A percentile compares a stretch with the other conserved stretches of the same genome.
These are phyloP conservation scores for Chloromonas sp. DNA, from an alignment of 163 green algal genomes.

Conservation along the genomic window DNA sequence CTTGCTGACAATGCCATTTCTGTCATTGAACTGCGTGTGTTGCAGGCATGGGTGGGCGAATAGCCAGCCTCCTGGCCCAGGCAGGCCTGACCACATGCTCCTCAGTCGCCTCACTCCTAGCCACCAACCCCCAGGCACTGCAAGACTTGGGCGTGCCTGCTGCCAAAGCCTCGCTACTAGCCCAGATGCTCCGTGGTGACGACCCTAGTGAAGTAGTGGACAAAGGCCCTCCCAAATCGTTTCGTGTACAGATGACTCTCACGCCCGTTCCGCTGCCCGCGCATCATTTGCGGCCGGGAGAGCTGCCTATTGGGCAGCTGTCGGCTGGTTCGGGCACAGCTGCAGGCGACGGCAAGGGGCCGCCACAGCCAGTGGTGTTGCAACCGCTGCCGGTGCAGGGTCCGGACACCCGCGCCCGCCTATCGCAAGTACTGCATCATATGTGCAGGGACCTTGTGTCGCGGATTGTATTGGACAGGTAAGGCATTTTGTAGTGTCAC, in stretches of 20 bases:
- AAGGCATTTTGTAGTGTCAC: too few relatives aligned
- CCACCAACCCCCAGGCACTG: not conserved
- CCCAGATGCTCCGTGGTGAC: slow-evolving; percentile 23
- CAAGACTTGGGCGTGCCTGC: slow-evolving; percentile 1
- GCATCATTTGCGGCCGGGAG: slow-evolving; percentile 10
- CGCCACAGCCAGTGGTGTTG: too few relatives aligned
- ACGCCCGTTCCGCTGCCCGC: slow-evolving; percentile 38
- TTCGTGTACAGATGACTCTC: slow-evolving; percentile 45
- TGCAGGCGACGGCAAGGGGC: too few relatives aligned
- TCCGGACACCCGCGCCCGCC: too few relatives aligned
- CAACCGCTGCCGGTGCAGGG: too few relatives aligned
- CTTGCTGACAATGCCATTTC: too few relatives aligned
- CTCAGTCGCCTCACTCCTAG: slow-evolving; percentile 15
- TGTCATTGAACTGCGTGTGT: too few relatives aligned
- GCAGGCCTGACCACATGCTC: slow-evolving; percentile 18
- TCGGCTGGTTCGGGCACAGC: not conserved
- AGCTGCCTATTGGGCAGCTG: not conserved
- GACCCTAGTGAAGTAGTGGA: slow-evolving; percentile 26
- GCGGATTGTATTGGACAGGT: too few relatives aligned
- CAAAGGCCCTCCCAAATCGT: slow-evolving; percentile 10
- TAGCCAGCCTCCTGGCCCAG: slow-evolving; percentile 29
- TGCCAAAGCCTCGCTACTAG: slow-evolving; percentile 23
- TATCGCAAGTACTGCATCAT: too few relatives aligned
- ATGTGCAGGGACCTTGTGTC: too few relatives aligned
- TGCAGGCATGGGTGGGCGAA: slow-evolving; percentile 42